A percentile compares a stretch with the other conserved stretches of the same genome.
phyloP scores from a whole-genome alignment of 192 early-diverging fungal species.

The Coemansia aciculifera region DNA sequence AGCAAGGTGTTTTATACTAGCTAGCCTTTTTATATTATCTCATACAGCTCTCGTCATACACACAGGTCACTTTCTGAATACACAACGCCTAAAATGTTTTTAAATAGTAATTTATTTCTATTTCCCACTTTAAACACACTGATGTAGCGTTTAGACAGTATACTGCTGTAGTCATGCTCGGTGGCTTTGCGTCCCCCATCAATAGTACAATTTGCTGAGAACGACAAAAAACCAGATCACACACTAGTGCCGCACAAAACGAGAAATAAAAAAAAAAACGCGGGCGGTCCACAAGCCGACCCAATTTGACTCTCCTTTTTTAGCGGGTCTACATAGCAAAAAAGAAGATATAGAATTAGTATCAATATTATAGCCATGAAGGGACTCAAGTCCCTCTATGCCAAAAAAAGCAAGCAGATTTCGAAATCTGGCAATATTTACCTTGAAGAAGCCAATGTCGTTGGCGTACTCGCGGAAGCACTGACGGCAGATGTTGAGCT shows the following conservation, averaged over 20 bases:
- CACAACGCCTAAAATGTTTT: not conserved
- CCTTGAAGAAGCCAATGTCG: conserved; percentile 99
- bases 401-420: not conserved
- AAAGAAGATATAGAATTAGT: not conserved
- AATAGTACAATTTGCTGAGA: conserved; percentile 7
- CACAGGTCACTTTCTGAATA: not conserved
- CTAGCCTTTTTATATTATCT: not conserved
- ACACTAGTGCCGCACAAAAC: not conserved
- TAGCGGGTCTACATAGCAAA: conserved; percentile 23
- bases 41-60: not conserved
- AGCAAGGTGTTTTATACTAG: not conserved
- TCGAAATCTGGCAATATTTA: conserved; percentile 40
- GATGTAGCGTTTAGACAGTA: not conserved
- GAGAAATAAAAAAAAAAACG: conserved; percentile 2
- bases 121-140: conserved; percentile 3
- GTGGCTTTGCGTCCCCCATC: not conserved
- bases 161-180: not conserved
- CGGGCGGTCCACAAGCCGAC: conserved; percentile 1
- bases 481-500: conserved; percentile 98
- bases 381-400: not conserved
- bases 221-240: not conserved
- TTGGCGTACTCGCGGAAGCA: conserved; percentile 99
- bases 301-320: conserved; percentile 10
- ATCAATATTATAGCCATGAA: not conserved
- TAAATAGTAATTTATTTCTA: conserved; percentile 2